Evolutionary conservation across 495 filamentous ascomycete genomes (phyloP), one percentile per base, ranked within the genome.

Genomic region (Hypoxylon fragiforme): DNA sequence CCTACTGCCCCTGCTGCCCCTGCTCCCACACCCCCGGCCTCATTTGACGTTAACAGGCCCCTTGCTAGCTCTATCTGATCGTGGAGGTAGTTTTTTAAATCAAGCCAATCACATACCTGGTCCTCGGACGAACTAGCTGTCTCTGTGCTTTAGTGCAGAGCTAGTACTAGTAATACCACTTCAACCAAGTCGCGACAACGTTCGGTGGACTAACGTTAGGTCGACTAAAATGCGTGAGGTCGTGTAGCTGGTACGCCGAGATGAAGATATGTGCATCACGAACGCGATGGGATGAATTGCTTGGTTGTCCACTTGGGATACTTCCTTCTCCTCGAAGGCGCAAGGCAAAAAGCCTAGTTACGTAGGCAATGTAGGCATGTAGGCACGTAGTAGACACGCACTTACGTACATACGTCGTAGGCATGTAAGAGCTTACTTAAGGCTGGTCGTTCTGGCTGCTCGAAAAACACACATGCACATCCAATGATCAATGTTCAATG

Each of bases 31-130:
- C 51, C 52, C 42, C 39, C 43, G 42, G 39, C 43, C 15, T 26
- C 15, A 46, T 12, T 18, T 36, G 38, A 43, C 32, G 42, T 30
- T 44, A 52, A 43, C 21, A 43, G 32, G 37, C 58, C 58, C 58
- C 58, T 26, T 56, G 49, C 58, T 62, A 56, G 58, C 58, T 62
- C 53, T 53, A 56, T 62, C 58, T 62, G 46, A 53, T 62, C 58
- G 50, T 62, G 52, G 52, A 62, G 52, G 52, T 50, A 19, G 28
- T 32, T 28, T 53, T 44, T 34, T 38, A 12, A 52, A 52, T 46
- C 43, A 40, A 8, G 16, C 58, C 58, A 62, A 62, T 62, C 45
- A 57, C 47, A 16, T 62, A 44, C 58, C 58, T 53, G 13, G 58
- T 7, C 48, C 9, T 9, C 18, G 48, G 22, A 9, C 34, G 26